Base-by-base conservation (phyloP, 2,329 filamentous ascomycete genomes). In the Trichophyton simii region DNA sequence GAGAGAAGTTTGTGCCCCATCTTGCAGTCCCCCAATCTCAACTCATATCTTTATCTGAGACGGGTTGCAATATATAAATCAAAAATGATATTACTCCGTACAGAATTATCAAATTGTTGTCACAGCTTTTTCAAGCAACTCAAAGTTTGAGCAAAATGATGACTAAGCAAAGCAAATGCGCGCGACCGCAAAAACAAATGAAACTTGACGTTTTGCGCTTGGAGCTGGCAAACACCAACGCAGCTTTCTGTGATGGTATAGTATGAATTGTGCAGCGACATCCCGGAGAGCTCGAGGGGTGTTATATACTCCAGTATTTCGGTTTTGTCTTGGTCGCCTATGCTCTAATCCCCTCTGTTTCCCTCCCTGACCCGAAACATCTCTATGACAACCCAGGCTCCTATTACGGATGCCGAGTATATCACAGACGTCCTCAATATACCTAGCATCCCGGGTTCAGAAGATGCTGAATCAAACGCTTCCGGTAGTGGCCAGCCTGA, bases 311-410 rank as follows among this genome's bases (percentile, higher is more conserved):
- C 31, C 28, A 18, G 18, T 36, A 55, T 36, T 6, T 34, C 34
- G 34, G 13, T 25, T 28, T 36, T 55, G 5, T 9, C 28, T 52
- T 13, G n/a, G 18, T n/a, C 6, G n/a, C 18, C 28, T 55, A 20
- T 7, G 11, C 28, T 28, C 48, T 54, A 15, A n/a, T 7, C 20
- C 9, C 48, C 52, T 20, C 13, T 36, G 34, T 18, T 38, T 36
- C 28, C 28, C 25, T 28, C 25, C 18, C 50, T 54, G 18, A 25
- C 20, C n/a, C 52, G 8, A 55, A 34, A 55, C 52, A 55, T 61
- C 74, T 75, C 75, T 76, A 77, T 77, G 75, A 76, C 72, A 69
- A 75, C 75, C 67, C 72, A 72, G 65, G 73, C 75, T 74, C 72
- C 69, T 68, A 74, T 72, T 70, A 72, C 73, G 71, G 75, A 77